Evolutionary conservation across 495 filamentous ascomycete species (phyloP).

Genomic region (Hypoxylon fragiforme): DNA sequence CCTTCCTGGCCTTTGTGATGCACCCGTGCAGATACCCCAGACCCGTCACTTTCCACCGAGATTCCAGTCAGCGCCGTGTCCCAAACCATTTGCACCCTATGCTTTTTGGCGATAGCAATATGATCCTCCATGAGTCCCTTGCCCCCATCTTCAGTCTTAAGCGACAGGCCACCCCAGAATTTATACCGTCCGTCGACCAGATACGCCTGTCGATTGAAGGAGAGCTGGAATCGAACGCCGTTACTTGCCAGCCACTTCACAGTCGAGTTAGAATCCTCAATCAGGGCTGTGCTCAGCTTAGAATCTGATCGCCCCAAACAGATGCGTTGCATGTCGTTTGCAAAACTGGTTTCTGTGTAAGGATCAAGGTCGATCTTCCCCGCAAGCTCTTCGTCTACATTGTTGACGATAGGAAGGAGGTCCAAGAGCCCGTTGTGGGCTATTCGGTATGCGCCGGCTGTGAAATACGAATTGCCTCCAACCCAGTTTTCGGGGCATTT

Average conservation of each 20-base stretch:
- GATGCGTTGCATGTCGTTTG: slow-evolving; percentile 53
- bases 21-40: neutral
- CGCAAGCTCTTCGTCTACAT: slow-evolving; percentile 43
- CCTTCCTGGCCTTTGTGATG: neutral
- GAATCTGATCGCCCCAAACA: slow-evolving; percentile 52
- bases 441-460: slow-evolving; percentile 59
- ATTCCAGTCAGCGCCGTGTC: neutral
- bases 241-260: slow-evolving; percentile 59
- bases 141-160: slow-evolving; percentile 53
- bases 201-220: slow-evolving; percentile 65
- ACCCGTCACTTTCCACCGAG: neutral
- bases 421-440: slow-evolving; percentile 51
- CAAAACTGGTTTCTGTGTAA: slow-evolving; percentile 34
- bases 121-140: slow-evolving; percentile 59
- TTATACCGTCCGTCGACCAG: slow-evolving; percentile 56
- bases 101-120: slow-evolving; percentile 42
- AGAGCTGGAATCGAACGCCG: slow-evolving; percentile 59
- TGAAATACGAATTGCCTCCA: slow-evolving; percentile 63
- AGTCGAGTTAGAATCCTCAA: slow-evolving; percentile 50
- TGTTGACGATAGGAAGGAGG: slow-evolving; percentile 40
- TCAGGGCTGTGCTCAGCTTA: slow-evolving; percentile 46
- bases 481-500: slow-evolving; percentile 56
- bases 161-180: slow-evolving; percentile 64
- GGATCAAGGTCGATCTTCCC: slow-evolving; percentile 44
- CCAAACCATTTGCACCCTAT: slow-evolving; percentile 38